phyloP scores from a whole-genome alignment of 306 rosid species.

The Albizia julibrissin region DNA sequence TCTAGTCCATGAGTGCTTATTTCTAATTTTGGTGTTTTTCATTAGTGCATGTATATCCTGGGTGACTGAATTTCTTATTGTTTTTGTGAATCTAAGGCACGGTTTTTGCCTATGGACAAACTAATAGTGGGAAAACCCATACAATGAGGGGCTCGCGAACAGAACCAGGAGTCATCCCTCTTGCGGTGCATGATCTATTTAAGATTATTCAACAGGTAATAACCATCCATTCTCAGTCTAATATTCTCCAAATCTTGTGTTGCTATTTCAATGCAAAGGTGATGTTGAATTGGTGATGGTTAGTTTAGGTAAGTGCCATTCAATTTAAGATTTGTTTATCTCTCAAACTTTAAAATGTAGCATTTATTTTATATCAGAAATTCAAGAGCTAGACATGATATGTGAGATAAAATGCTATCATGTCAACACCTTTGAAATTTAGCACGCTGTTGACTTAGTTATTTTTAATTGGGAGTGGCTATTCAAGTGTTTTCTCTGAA shows the following conservation, averaged over 20 bases:
- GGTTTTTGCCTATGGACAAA: slow-evolving; percentile 95
- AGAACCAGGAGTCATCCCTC: slow-evolving; percentile 94
- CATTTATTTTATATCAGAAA: slow-evolving; percentile 15
- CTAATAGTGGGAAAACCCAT: slow-evolving; percentile 92
- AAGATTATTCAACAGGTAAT: slow-evolving; percentile 62
- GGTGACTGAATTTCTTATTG: background rate
- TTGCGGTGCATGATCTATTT: slow-evolving; percentile 72
- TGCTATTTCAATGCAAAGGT: background rate
- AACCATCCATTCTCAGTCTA: background rate
- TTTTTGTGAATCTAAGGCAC: slow-evolving; percentile 60
- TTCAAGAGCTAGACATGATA: slow-evolving; percentile 9
- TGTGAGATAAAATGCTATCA: background rate
- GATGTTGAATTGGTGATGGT: background rate
- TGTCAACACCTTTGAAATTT: background rate
- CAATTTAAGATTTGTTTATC: background rate
- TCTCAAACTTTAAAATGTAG: background rate
- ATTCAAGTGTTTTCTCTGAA: background rate
- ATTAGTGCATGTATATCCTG: background rate
- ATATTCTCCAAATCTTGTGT: background rate
- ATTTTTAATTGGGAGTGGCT: background rate
- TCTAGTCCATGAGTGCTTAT: background rate
- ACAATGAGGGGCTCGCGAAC: slow-evolving; percentile 80
- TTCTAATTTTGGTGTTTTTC: background rate
- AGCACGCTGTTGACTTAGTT: background rate
- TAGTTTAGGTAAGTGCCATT: background rate